Evolutionary conservation across 306 rosid species (phyloP).

Genomic region (Astragalus membranaceus): DNA sequence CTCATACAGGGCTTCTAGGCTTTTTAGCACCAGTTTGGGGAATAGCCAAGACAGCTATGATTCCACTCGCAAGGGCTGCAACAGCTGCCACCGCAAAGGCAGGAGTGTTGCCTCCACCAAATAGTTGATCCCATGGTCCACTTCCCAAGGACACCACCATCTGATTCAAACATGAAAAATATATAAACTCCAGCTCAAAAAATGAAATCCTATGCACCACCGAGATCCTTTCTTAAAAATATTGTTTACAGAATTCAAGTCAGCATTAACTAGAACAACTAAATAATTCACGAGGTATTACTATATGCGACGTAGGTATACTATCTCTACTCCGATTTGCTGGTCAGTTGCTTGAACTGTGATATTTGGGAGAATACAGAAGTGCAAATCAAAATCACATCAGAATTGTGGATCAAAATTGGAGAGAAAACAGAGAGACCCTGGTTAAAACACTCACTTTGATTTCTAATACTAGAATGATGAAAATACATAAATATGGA

Average conservation of each 20-base stretch:
- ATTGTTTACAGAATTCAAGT: background rate
- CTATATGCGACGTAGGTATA: background rate
- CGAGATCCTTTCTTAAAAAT: background rate
- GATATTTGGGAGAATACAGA: conserved; percentile 6
- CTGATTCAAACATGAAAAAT: conserved; percentile 45
- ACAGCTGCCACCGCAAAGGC: conserved; percentile 82
- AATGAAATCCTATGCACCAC: background rate
- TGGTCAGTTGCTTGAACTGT: background rate
- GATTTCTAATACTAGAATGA: too few species aligned
- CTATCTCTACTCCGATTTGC: background rate
- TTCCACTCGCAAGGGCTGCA: conserved; percentile 86
- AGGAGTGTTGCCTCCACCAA: conserved; percentile 97
- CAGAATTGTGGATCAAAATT: background rate
- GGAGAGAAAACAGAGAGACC: too few species aligned
- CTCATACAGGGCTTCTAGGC: conserved; percentile 60
- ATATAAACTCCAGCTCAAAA: conserved; percentile 11
- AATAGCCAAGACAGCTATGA: conserved; percentile 71
- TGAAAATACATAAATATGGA: too few species aligned
- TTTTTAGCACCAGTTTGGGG: conserved; percentile 67
- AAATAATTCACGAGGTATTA: background rate
- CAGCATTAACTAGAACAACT: background rate
- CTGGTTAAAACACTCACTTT: too few species aligned
- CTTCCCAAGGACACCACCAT: conserved; percentile 85
- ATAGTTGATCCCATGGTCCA: conserved; percentile 99
- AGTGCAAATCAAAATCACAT: conserved; percentile 12